Evolutionary conservation across 2,329 filamentous ascomycete genomes (phyloP), one percentile per base, ranked within the genome.

Genomic region (Penicillium aurantiogriseum): DNA sequence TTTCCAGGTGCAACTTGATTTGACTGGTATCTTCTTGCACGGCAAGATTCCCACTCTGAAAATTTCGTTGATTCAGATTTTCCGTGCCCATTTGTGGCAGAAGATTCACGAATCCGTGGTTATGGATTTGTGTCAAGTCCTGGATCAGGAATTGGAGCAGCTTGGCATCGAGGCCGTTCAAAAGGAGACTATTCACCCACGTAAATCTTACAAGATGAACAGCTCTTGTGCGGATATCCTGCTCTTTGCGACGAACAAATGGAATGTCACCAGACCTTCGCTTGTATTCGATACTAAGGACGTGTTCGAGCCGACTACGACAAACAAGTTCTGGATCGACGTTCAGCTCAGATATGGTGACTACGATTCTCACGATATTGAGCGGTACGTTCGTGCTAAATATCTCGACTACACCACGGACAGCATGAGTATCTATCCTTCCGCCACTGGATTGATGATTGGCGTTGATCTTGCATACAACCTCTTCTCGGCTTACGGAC

Each of bases 201-300:
- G 94, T 85, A 99, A 99, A 79, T 97, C 92, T 5, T 99, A 99
- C 85, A 99, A 99, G 85, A 99, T 99, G 94, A 99, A 99, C 82
- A 97, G 92, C 69, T 97, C 93, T 57, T 97, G 94, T 70, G 94
- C 95, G 5, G 94, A 99, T 75, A 97, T 99, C 62, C 83, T 97
- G 54, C 84, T 99, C 10, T 99, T 99, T 71, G 93, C 94, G 38
- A 96, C 90, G 63, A 94, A 97, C 80, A 99, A 97, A 76, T 99
- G 95, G 95, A 97, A 96, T 62, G 92, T 99, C 51, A 97, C 92
- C 0, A 84, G 91, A 3, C 95, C 94, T 2, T 97, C 93, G 3
- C 85, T 96, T 67, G 80, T 99, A 4, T 96, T 95, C 71, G 94
- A 99, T 68, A 97, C 91, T 51, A 97, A 97, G 80, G 94, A 99